Evolutionary conservation across 352 stramenopile genomes (phyloP), one percentile per base, ranked within the genome.

Genomic region (Globisporangium nagaii): DNA sequence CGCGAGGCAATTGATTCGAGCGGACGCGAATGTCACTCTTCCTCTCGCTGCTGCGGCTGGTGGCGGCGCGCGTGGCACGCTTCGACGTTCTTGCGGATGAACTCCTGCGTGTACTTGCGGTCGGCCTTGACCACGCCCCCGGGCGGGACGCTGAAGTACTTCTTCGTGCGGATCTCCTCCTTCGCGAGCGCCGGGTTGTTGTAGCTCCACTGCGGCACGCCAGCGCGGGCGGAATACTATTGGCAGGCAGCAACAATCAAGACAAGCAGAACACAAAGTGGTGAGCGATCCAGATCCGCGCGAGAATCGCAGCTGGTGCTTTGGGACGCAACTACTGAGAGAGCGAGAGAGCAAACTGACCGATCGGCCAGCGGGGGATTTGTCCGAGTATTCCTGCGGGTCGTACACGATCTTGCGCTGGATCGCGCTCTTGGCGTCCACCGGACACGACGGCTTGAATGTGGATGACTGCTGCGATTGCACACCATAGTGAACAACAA

Each of bases 21-120:
- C 19, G 10, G 24, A n/a, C n/a, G n/a, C n/a, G n/a, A n/a, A n/a
- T 12, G 24, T 51, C 22, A 22, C 27, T 63, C 32, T 28, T 50
- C 27, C 17, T 42, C 34, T 1, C 19, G 20, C 13, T 24, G 35
- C 31, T 24, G 35, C 31, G 27, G 35, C 27, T 70, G 59, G 22
- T 59, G 63, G 27, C 63, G 66, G 35, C 56, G 70, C 37, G 66
- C 55, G 27, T 79, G 56, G 19, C 73, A 63, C 22, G 66, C 62
- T 19, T 84, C 70, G 46, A 86, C 69, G 49, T 74, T 68, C 27
- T 73, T 68, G 32, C 71, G 67, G 24, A 90, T 79, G 62, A 90
- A 88, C 24, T 84, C 72, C 25, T 75, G 65, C 22, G 76, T 86
- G 64, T 90, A 90, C 48, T 62, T 66, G 62, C 76, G 72, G 50